A percentile compares a stretch with the other conserved stretches of the same genome.
Conservation (phyloP, 2,329 filamentous ascomycete species). For the Fusarium brevicatenulatum region DNA sequence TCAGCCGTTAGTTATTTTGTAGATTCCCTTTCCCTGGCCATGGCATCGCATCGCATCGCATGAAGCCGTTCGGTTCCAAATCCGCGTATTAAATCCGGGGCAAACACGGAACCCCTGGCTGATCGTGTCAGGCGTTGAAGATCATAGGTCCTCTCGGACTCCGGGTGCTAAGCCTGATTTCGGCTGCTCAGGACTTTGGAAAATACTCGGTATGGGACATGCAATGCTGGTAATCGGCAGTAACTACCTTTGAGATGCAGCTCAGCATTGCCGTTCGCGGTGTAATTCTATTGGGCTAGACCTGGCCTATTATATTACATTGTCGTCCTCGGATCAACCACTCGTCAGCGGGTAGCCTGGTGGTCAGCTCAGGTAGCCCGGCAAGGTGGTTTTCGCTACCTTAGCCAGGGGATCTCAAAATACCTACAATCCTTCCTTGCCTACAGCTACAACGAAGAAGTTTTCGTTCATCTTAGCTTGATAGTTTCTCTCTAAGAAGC, state of each 20-base stretch:
- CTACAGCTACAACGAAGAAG: neutral
- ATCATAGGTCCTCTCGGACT: conserved; percentile 11
- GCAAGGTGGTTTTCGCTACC: neutral
- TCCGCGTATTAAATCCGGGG: conserved; percentile 22
- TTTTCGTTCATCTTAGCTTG: neutral
- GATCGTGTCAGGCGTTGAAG: conserved; percentile 14
- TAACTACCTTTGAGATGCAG: neutral
- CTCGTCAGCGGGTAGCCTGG: neutral
- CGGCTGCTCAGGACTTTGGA: neutral
- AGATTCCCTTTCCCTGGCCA: conserved; percentile 3
- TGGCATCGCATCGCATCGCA: neutral
- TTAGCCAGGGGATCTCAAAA: neutral
- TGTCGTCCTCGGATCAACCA: neutral
- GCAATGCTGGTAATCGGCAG: neutral
- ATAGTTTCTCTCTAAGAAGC: neutral
- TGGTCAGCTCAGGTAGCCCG: neutral
- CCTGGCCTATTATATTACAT: conserved; percentile 8
- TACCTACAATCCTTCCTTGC: neutral
- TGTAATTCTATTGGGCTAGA: conserved; percentile 28
- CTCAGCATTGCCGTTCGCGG: neutral
- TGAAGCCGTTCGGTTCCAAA: neutral
- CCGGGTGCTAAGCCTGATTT: neutral
- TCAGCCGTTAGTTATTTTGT: conserved; percentile 3
- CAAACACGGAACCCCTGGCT: conserved; percentile 19
- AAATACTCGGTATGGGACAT: neutral